Conservation (phyloP, 2,329 filamentous ascomycete genomes). For the Stromatinia cepivora region DNA sequence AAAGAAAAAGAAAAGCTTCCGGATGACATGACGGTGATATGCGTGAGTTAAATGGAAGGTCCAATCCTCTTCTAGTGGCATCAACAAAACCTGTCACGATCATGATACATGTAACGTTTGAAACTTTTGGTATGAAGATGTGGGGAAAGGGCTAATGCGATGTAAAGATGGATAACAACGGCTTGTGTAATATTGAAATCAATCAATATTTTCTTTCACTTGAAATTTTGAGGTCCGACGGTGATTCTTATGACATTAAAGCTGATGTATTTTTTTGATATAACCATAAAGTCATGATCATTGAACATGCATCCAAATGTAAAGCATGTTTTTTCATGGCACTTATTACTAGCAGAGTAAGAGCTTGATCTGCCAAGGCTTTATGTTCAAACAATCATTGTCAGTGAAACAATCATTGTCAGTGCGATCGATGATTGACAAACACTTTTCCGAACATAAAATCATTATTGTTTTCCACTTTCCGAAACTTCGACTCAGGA, state of each 20-base stretch:
- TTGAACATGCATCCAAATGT: neutral
- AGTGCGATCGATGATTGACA: neutral
- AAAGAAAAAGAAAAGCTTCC: neutral
- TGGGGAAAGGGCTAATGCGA: neutral
- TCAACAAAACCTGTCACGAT: slow-evolving; percentile 4
- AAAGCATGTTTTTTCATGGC: neutral
- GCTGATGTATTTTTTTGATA: neutral
- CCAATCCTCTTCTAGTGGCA: neutral
- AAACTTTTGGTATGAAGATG: neutral
- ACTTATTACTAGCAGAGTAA: no score
- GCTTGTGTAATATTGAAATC: neutral
- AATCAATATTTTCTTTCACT: neutral
- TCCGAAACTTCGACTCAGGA: neutral
- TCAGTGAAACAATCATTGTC: neutral
- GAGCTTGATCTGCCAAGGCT: neutral
- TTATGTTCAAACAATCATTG: slow-evolving; percentile 11
- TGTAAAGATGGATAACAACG: neutral
- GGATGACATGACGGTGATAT: neutral
- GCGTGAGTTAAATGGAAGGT: neutral
- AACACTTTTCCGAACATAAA: neutral
- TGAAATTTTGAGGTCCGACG: neutral
- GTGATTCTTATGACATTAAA: neutral
- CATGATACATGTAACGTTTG: slow-evolving; percentile 14
- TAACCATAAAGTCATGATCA: neutral
- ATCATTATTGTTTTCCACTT: neutral